These are phyloP conservation scores for Beauveria scarabaeidicola DNA, from an alignment of 2,329 filamentous ascomycete genomes.

Conservation along the genomic window DNA sequence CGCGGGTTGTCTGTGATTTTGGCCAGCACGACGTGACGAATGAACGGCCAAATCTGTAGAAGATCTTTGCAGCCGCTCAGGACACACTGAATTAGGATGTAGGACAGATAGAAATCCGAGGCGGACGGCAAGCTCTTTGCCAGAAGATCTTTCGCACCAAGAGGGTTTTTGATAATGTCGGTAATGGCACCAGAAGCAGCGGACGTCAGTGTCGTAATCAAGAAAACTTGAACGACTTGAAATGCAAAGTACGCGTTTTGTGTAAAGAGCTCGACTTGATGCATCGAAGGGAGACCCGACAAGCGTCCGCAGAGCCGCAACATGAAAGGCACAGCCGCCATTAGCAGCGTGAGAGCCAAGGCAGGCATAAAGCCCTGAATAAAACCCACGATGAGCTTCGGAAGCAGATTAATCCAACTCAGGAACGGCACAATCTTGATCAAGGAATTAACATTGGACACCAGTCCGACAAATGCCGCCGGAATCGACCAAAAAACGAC, in stretches of 20 bases:
- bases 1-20: slow-evolving; percentile 70
- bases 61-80: slow-evolving; percentile 67
- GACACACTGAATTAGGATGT: slow-evolving; percentile 88
- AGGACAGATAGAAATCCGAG: slow-evolving; percentile 89
- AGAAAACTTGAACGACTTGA: slow-evolving; percentile 87
- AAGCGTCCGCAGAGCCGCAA: slow-evolving; percentile 46
- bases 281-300: slow-evolving; percentile 9
- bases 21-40: slow-evolving; percentile 50
- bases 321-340: slow-evolving; percentile 76
- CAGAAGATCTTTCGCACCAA: slow-evolving; percentile 52
- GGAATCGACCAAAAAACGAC: slow-evolving; percentile 81
- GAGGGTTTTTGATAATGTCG: slow-evolving; percentile 55
- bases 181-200: slow-evolving; percentile 63
- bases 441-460: slow-evolving; percentile 75
- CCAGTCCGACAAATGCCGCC: slow-evolving; percentile 70
- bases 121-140: slow-evolving; percentile 68
- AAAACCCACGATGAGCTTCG: slow-evolving; percentile 28
- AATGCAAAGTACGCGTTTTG: slow-evolving; percentile 91
- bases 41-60: slow-evolving; percentile 60
- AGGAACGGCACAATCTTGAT: slow-evolving; percentile 46
- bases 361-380: slow-evolving; percentile 77
- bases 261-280: slow-evolving; percentile 72
- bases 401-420: neutral
- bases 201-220: slow-evolving; percentile 75
- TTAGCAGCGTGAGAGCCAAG: slow-evolving; percentile 69